Evolutionary conservation across 495 filamentous ascomycete genomes (phyloP).

Genomic region (Chaetomium cochliodes): DNA sequence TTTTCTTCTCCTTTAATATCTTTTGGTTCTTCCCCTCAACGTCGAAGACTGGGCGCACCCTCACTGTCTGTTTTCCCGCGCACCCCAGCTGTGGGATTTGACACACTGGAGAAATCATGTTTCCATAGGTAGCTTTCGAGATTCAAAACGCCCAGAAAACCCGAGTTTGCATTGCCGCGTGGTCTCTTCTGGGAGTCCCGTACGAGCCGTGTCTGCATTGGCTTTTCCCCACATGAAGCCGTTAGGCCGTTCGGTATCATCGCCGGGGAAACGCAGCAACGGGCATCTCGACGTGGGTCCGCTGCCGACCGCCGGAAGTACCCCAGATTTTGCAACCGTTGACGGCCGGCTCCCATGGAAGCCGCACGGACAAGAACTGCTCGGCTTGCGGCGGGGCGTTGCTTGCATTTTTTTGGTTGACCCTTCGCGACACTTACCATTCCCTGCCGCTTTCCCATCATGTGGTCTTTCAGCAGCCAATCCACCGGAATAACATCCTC

Average conservation of each 20-base stretch:
- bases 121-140: too few relatives aligned
- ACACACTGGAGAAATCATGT: neutral
- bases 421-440: constrained; percentile 14
- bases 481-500: constrained; percentile 1
- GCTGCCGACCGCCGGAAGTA: constrained; percentile 6
- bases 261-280: neutral
- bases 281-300: neutral
- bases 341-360: constrained; percentile 11
- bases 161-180: too few relatives aligned
- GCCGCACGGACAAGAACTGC: neutral
- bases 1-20: too few relatives aligned
- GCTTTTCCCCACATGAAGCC: constrained; percentile 17
- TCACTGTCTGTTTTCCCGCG: neutral
- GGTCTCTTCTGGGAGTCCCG: too few relatives aligned
- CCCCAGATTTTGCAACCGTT: constrained; percentile 12
- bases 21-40: too few relatives aligned
- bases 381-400: neutral
- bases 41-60: too few relatives aligned
- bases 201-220: constrained; percentile 36
- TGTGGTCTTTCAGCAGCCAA: constrained; percentile 12
- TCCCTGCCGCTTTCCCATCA: constrained; percentile 30
- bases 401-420: neutral
- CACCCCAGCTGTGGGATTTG: too few relatives aligned
- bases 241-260: neutral
- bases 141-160: neutral